phyloP scores from a whole-genome alignment of 208 protist genomes.

The Strigomonas culicis region DNA sequence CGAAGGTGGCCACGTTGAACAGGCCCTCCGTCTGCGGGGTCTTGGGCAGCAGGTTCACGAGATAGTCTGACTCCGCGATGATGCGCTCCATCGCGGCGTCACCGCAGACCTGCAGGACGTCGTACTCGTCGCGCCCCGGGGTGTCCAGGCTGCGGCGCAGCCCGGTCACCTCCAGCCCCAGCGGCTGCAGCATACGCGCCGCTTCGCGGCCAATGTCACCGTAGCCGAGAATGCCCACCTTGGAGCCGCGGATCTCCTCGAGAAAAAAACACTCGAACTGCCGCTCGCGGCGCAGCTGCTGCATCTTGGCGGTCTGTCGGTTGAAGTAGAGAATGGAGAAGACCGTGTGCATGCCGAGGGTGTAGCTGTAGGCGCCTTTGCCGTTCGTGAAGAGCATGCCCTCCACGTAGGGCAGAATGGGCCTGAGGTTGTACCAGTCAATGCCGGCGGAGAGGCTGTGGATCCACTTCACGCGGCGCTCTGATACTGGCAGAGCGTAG shows the following conservation, averaged over 20 bases:
- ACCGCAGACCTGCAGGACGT: constrained; percentile 27
- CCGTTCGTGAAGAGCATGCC: constrained; percentile 58
- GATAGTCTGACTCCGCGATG: constrained; percentile 58
- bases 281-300: constrained; percentile 29
- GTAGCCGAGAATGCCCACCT: constrained; percentile 76
- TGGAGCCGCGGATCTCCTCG: constrained; percentile 41
- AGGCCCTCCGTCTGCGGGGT: constrained; percentile 51
- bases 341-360: constrained; percentile 55
- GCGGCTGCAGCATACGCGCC: constrained; percentile 22
- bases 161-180: constrained; percentile 53
- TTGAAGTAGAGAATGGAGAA: constrained; percentile 79
- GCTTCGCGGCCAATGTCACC: constrained; percentile 60
- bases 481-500: constrained; percentile 25
- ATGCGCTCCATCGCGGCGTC: constrained; percentile 32
- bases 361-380: constrained; percentile 39
- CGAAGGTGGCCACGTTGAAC: constrained; percentile 52
- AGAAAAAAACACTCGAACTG: constrained; percentile 58
- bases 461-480: constrained; percentile 58
- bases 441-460: constrained; percentile 63
- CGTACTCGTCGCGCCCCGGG: constrained; percentile 33
- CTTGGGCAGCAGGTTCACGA: constrained; percentile 61
- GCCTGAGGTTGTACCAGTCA: constrained; percentile 40
- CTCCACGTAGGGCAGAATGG: constrained; percentile 26
- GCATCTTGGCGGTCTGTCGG: constrained; percentile 43
- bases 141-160: constrained; percentile 23